A percentile compares a stretch with the other conserved stretches of the same genome.
Evolutionary conservation across 441 rosid species (phyloP).

Genomic region (Gossypium lobatum): DNA sequence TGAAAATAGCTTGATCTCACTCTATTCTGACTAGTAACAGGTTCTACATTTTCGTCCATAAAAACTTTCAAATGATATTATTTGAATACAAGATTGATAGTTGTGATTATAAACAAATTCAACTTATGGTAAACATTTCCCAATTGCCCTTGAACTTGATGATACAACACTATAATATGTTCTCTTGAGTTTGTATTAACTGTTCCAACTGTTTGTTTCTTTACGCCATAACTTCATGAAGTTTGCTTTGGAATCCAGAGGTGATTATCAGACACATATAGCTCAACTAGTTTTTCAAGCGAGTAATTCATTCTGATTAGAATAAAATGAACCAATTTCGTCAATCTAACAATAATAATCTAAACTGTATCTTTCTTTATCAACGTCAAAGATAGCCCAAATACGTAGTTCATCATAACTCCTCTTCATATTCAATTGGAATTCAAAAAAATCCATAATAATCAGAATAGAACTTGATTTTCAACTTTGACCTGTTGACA

Average conservation of each 20-base stretch:
- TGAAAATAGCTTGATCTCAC: too few relatives aligned
- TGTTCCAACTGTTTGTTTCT: not conserved
- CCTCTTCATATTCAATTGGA: not conserved
- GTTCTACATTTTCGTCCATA: too few relatives aligned
- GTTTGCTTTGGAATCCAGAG: too few relatives aligned
- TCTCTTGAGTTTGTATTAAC: too few relatives aligned
- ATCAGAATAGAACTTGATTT: too few relatives aligned
- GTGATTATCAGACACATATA: not conserved
- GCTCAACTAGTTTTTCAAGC: not conserved
- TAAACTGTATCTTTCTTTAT: not conserved
- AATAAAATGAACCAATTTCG: not conserved
- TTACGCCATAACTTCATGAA: not conserved
- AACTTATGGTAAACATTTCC: too few relatives aligned
- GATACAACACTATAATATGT: not conserved
- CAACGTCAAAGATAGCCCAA: not conserved
- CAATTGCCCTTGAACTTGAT: not conserved
- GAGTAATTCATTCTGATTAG: not conserved
- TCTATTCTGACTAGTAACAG: too few relatives aligned
- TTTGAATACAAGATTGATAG: too few relatives aligned
- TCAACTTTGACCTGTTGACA: too few relatives aligned
- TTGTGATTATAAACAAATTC: too few relatives aligned
- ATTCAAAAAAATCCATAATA: not conserved
- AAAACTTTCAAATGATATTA: too few relatives aligned
- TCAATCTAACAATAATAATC: not conserved
- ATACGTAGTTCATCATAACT: not conserved